Percentiles rank a stretch among this genome's conserved stretches.
These are phyloP conservation scores for Torulaspora pretoriensis DNA, from an alignment of 1,139 yeast genomes.

Conservation along the genomic window DNA sequence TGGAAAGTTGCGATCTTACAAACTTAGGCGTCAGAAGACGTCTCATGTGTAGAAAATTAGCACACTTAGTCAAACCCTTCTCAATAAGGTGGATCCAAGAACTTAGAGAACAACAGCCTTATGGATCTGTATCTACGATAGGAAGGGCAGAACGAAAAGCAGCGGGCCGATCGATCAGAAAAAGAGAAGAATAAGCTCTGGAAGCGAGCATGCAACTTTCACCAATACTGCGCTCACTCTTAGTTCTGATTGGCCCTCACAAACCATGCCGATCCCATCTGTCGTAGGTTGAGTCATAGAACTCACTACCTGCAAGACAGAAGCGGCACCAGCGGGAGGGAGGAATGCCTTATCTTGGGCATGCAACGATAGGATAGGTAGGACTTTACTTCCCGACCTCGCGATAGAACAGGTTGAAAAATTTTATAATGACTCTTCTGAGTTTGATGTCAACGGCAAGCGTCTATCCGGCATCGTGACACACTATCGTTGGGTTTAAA, in stretches of 20 bases:
- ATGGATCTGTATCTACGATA: slow-evolving; percentile 20
- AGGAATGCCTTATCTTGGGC: background rate
- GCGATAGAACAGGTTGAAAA: slow-evolving; percentile 2
- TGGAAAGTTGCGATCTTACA: background rate
- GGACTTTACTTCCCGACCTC: background rate
- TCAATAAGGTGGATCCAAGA: slow-evolving; percentile 16
- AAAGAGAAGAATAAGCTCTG: background rate
- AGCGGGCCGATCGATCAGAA: background rate
- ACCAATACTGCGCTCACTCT: background rate
- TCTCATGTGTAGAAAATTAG: background rate
- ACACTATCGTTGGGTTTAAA: background rate
- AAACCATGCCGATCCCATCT: background rate
- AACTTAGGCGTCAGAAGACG: slow-evolving; percentile 8
- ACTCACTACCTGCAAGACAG: background rate
- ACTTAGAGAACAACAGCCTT: slow-evolving; percentile 9
- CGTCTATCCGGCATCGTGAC: background rate
- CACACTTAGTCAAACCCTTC: slow-evolving; percentile 9
- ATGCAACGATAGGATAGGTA: background rate
- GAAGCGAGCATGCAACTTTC: background rate
- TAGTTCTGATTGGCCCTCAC: background rate
- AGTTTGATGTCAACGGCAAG: background rate
- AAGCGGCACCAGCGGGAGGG: background rate
- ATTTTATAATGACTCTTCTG: slow-evolving; percentile 1
- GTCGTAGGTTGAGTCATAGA: background rate
- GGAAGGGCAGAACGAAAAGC: slow-evolving; percentile 12